These are phyloP conservation scores for Anisodus acutangulus DNA, from an alignment of 257 asterid genomes.

Conservation along the genomic window DNA sequence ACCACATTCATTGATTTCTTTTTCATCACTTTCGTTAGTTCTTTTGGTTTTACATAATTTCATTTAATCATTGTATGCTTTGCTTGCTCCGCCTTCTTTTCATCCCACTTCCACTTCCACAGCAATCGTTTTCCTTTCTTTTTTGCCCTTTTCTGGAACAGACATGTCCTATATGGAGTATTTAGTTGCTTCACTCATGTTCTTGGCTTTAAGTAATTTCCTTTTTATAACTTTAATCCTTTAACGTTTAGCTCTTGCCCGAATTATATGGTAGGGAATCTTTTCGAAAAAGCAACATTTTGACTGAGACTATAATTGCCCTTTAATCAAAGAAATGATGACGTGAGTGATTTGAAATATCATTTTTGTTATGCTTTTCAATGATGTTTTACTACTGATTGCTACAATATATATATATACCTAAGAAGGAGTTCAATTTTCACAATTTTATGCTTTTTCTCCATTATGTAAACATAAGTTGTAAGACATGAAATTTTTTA, in stretches of 20 bases:
- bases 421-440: too few species aligned
- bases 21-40: neutral
- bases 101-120: neutral
- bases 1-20: too few species aligned
- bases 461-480: too few species aligned
- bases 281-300: neutral
- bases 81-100: neutral
- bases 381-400: neutral
- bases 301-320: neutral
- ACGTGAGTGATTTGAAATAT: neutral
- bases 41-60: neutral
- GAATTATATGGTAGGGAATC: neutral
- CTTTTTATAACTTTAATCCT: neutral
- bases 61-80: neutral
- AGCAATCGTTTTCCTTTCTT: neutral
- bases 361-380: neutral
- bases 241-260: neutral
- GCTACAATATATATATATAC: neutral
- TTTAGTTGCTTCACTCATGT: slow-evolving; percentile 11
- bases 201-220: neutral
- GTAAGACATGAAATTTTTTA: too few species aligned
- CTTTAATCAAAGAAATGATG: slow-evolving; percentile 15
- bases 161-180: neutral
- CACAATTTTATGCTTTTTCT: too few species aligned
- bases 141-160: neutral